Base-by-base conservation (phyloP, 148 eudicot genomes). In the Mesembryanthemum crystallinum region DNA sequence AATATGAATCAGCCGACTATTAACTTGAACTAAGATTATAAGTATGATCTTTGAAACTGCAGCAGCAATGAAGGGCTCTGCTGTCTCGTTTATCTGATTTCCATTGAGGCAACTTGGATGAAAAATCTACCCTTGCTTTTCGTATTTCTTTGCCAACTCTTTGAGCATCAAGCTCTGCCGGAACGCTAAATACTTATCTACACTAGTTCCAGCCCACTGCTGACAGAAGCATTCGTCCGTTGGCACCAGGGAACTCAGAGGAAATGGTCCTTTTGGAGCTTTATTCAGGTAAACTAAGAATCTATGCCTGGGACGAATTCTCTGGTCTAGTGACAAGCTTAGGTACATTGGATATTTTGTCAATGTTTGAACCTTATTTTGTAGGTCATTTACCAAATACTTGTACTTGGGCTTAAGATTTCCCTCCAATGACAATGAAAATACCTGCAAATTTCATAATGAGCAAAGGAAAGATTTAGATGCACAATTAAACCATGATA, bases 181-280 rank as follows among this genome's bases (percentile, higher is more conserved):
- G 82, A 95, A 95, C 70, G 92, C 91, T 67, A 95, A 64, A 76
- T 95, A 95, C 78, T 88, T 88, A 67, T 95, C 97, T 35, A 90
- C 74, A 74, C 83, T 92, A 72, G 98, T 95, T 75, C 92, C 89
- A 20, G 98, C 97, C 94, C 92, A 90, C 78, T 89, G 90, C 77
- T 86, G 92, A 81, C 98, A 95, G 75, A 95, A 95, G 81, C 75
- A 64, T 86, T 92, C 92, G 81, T 95, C 98, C 69, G 91, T 88
- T 69, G 98, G 98, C 59, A 92, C 88, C 21, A 95, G 80, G 77
- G 91, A 90, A 78, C 94, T 86, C 77, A 95, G 86, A 76, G 98
- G 98, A 85, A 95, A 95, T 57, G 98, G 98, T 60, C 98, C 96
- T 72, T 85, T 82, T 49, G 97, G 97, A 59, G 91, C 96, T 88